Evolutionary conservation across 1,284 basidiomycete species (phyloP), one percentile per base, ranked within the genome.

Genomic region (Ustilago cynodontis): DNA sequence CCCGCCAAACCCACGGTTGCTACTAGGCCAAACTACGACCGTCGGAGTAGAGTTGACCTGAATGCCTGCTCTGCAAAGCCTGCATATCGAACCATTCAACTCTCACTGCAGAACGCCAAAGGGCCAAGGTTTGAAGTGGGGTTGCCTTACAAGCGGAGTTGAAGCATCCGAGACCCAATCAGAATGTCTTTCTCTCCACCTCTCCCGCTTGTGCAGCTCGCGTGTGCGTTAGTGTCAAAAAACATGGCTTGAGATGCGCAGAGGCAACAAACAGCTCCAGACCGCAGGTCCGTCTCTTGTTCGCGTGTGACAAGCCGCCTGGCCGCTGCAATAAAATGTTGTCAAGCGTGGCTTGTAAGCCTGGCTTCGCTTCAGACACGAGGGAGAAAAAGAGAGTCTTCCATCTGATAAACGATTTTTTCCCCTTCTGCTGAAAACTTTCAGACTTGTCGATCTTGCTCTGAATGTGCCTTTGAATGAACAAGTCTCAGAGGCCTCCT

Each of bases 381-480:
- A 26, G 33, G 18, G 24, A n/a, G 31, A 26, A n/a, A 45, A 35
- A 35, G 31, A n/a, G 7, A 33, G 16, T n/a, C 20, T 39, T 64
- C 55, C 58, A 64, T 64, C 62, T 58, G 62, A 64, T 64, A 64
- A 64, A 63, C 43, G n/a, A 54, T 26, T 13, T 43, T 20, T 31
- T 28, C 33, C 28, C 20, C 7, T 3, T 18, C 20, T 57, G 4
- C 28, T 33, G 31, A 11, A n/a, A n/a, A n/a, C n/a, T n/a, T n/a
- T n/a, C n/a, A n/a, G n/a, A n/a, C n/a, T n/a, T n/a, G n/a, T n/a
- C n/a, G n/a, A n/a, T n/a, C n/a, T n/a, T n/a, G n/a, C n/a, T n/a
- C n/a, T n/a, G n/a, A n/a, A n/a, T n/a, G n/a, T n/a, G n/a, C n/a
- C n/a, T n/a, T n/a, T n/a, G n/a, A n/a, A n/a, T n/a, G n/a, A n/a